Conservation (phyloP, 1,284 basidiomycete species). For the Pulveroboletus sp. region DNA sequence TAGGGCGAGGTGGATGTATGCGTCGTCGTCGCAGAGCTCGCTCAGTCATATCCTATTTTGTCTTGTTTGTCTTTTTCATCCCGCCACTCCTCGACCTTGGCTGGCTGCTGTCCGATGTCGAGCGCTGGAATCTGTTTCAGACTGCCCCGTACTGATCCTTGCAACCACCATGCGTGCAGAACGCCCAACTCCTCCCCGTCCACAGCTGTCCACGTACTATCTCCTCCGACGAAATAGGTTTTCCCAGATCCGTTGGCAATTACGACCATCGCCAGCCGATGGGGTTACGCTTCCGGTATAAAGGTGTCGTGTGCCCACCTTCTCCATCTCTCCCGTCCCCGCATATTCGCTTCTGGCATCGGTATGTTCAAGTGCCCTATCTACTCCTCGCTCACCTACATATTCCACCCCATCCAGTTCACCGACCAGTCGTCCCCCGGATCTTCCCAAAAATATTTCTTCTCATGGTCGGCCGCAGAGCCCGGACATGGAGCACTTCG, state of each 20-base stretch:
- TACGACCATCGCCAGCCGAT: constrained; percentile 15
- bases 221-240: constrained; percentile 12
- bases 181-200: no score
- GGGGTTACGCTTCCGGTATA: constrained; percentile 22
- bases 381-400: not conserved
- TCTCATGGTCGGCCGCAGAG: constrained; percentile 8
- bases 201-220: constrained; percentile 13
- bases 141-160: constrained; percentile 12
- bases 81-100: no score
- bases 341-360: not conserved
- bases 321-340: not conserved
- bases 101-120: no score
- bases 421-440: no score
- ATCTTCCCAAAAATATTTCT: no score
- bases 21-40: constrained; percentile 13
- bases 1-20: constrained; percentile 2
- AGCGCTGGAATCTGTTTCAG: not conserved
- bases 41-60: constrained; percentile 31
- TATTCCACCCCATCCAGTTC: not conserved
- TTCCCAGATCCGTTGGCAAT: constrained; percentile 14
- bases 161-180: not conserved
- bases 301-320: constrained; percentile 33
- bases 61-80: constrained; percentile 34
- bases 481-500: constrained; percentile 28
- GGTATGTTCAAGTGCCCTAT: not conserved